A percentile compares a stretch with the other conserved stretches of the same genome.
These are phyloP conservation scores for Candida odintsovae DNA, from an alignment of 805 yeast genomes.

Conservation along the genomic window DNA sequence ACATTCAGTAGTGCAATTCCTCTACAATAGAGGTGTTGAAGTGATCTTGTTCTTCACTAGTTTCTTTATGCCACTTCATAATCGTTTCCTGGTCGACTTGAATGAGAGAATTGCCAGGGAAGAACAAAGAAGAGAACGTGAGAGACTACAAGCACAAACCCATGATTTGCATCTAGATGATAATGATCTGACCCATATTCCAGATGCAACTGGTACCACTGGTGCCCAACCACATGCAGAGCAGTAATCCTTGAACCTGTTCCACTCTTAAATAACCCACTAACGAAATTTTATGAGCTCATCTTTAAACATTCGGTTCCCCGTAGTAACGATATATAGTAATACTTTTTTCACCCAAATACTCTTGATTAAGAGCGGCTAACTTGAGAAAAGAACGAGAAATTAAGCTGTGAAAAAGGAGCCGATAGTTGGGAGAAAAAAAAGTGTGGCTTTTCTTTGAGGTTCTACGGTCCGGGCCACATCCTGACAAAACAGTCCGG, in stretches of 20 bases:
- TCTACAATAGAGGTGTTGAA: slow-evolving; percentile 2
- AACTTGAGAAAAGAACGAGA: not conserved
- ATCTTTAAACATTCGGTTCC: too few relatives aligned
- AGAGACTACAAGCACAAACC: not conserved
- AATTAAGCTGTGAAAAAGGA: too few relatives aligned
- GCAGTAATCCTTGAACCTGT: not conserved
- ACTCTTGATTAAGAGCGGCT: too few relatives aligned
- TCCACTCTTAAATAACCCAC: not conserved
- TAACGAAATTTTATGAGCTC: not conserved
- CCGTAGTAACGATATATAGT: too few relatives aligned
- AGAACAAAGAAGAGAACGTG: not conserved
- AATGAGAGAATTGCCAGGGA: not conserved
- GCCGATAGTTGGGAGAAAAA: too few relatives aligned
- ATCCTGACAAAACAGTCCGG: slow-evolving; percentile 11
- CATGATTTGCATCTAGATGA: not conserved
- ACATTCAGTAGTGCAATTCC: not conserved
- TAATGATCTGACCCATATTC: not conserved
- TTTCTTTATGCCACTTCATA: slow-evolving; percentile 9
- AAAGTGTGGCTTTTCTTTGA: slow-evolving; percentile 8
- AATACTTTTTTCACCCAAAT: too few relatives aligned
- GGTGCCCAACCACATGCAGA: slow-evolving; percentile 8
- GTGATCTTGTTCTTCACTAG: slow-evolving; percentile 7
- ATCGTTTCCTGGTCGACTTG: not conserved
- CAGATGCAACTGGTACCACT: slow-evolving; percentile 3
- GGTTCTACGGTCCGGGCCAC: not conserved